Conservation (phyloP, 2,329 filamentous ascomycete genomes). For the Curvularia hawaiiensis region DNA sequence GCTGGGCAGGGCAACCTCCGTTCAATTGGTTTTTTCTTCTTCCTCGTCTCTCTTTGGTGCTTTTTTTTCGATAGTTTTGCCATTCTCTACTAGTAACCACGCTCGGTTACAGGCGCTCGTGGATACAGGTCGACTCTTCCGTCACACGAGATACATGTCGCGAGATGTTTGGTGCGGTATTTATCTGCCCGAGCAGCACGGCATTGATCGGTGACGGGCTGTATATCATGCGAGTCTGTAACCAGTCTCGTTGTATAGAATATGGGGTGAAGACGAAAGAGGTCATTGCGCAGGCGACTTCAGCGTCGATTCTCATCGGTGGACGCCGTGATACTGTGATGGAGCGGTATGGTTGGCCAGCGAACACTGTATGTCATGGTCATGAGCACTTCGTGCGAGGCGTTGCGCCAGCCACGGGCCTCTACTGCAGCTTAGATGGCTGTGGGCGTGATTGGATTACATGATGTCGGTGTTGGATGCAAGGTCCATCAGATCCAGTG, state of each 20-base stretch:
- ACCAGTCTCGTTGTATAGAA: neutral
- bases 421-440: neutral
- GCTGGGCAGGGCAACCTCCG: neutral
- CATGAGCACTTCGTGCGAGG: slow-evolving; percentile 2
- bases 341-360: neutral
- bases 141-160: neutral
- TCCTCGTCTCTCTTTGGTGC: neutral
- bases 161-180: neutral
- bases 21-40: neutral
- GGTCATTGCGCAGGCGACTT: neutral
- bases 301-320: neutral
- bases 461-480: slow-evolving; percentile 1
- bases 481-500: neutral
- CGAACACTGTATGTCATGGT: neutral
- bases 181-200: slow-evolving; percentile 4
- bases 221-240: slow-evolving; percentile 2
- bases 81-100: neutral
- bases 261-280: neutral
- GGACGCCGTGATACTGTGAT: slow-evolving; percentile 6
- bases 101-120: neutral
- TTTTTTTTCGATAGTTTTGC: neutral
- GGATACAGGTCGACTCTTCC: neutral
- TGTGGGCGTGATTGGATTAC: neutral
- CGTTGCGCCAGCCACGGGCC: slow-evolving; percentile 4
- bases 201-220: slow-evolving; percentile 4